Base-by-base conservation (phyloP, 805 yeast species). In the Pichia nakasei region DNA sequence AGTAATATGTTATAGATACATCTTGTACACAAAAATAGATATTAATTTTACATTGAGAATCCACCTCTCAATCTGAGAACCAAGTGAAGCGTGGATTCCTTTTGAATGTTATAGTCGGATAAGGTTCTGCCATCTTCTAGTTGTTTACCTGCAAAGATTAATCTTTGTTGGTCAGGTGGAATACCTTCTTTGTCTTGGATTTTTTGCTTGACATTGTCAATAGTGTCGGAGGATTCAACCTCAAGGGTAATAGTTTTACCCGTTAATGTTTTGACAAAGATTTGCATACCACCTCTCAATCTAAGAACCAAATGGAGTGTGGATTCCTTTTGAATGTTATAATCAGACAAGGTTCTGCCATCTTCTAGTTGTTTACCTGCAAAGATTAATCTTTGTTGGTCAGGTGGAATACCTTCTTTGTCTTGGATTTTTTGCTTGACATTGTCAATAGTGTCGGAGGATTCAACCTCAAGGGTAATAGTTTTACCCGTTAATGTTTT, bases 401-500 rank as follows among this genome's bases (percentile, higher is more conserved):
- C 96, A 57, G 96, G 96, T 60, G 96, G 96, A 60, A 87, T 87
- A 59, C 96, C 95, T 69, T 86, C 96, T 77, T 87, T 87, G 72
- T 87, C 96, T 70, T 87, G 96, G 61, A 87, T 87, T 80, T 87
- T 87, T 59, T 91, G 76, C 77, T 87, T 87, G 69, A 87, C 96
- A 61, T 87, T 87, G 74, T 87, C 96, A 64, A 87, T 87, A 55
- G 95, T 86, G 75, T 87, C 96, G 46, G 95, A 85, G 49, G 95
- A 86, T 72, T 87, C 96, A 57, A 87, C 93, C 68, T 78, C 80
- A 53, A 75, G 70, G 52, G 82, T 70, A 76, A 93, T 91, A 67
- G 97, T 83, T 87, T 91, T 91, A 78, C 97, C 97, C 63, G 97
- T 89, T 70, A 93, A 82, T 77, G 98, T 91, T 78, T 91, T 93